A percentile compares a stretch with the other conserved stretches of the same genome.
phyloP scores from a whole-genome alignment of 2,329 filamentous ascomycete genomes.

The Ceratocystis diversiconidia region DNA sequence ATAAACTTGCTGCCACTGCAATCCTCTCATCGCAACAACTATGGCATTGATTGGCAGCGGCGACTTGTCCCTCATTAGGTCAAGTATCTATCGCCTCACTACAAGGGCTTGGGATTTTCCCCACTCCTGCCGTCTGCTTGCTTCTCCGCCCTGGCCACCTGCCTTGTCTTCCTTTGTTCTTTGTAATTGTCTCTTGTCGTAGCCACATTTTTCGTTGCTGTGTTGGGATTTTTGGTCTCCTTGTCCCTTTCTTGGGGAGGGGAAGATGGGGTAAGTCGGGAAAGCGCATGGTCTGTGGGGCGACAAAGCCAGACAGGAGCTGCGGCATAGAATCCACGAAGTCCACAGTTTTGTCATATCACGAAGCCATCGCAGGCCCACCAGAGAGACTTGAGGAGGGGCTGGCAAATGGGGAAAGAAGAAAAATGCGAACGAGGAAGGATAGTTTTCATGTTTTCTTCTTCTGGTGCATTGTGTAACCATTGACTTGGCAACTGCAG shows the following conservation, averaged over 20 bases:
- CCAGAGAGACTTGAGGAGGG: background rate
- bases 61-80: background rate
- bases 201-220: background rate
- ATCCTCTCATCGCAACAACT: background rate
- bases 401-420: too few species aligned
- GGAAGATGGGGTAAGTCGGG: background rate
- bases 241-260: background rate
- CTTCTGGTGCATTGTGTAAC: background rate
- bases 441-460: background rate
- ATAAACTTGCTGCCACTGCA: background rate
- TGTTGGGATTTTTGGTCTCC: background rate
- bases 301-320: background rate
- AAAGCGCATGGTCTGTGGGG: constrained; percentile 2
- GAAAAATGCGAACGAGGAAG: background rate
- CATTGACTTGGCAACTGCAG: too few species aligned
- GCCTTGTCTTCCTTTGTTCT: background rate
- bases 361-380: background rate
- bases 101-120: background rate
- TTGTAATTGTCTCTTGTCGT: background rate
- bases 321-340: background rate
- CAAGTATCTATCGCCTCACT: background rate
- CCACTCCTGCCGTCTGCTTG: background rate
- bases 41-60: background rate
- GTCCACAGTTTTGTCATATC: background rate
- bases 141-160: background rate